Conservation (phyloP, 2,329 filamentous ascomycete genomes). For the Alternaria atra region DNA sequence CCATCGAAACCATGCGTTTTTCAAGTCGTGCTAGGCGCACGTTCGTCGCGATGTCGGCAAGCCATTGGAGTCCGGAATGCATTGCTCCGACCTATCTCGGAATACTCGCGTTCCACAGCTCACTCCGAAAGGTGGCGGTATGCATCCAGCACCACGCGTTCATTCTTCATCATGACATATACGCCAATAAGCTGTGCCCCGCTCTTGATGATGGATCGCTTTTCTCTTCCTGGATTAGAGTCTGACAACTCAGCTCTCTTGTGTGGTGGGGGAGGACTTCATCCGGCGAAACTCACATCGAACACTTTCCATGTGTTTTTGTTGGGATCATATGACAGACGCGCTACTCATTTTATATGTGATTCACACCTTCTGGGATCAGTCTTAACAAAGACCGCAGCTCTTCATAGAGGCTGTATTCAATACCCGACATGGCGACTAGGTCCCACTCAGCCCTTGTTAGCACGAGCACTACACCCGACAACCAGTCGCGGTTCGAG, state of each 20-base stretch:
- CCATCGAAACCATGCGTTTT: not conserved
- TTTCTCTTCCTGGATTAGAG: slow-evolving; percentile 3
- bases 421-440: not conserved
- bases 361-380: not conserved
- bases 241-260: not conserved
- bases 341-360: not conserved
- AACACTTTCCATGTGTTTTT: not conserved
- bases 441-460: slow-evolving; percentile 3
- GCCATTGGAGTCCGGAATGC: not conserved
- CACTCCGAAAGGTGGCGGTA: slow-evolving; percentile 2
- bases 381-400: not conserved
- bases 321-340: not conserved
- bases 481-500: slow-evolving; percentile 9
- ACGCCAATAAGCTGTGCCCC: not conserved
- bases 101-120: not conserved
- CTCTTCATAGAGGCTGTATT: not conserved
- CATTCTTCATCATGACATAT: slow-evolving; percentile 3
- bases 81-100: not conserved
- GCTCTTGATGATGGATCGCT: slow-evolving; percentile 2
- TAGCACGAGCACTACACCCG: not conserved
- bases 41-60: not conserved
- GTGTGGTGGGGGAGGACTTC: not conserved
- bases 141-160: not conserved
- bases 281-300: not conserved
- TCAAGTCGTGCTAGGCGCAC: not conserved